Base-by-base conservation (phyloP, 805 yeast genomes). In the Candida sonorensis region DNA sequence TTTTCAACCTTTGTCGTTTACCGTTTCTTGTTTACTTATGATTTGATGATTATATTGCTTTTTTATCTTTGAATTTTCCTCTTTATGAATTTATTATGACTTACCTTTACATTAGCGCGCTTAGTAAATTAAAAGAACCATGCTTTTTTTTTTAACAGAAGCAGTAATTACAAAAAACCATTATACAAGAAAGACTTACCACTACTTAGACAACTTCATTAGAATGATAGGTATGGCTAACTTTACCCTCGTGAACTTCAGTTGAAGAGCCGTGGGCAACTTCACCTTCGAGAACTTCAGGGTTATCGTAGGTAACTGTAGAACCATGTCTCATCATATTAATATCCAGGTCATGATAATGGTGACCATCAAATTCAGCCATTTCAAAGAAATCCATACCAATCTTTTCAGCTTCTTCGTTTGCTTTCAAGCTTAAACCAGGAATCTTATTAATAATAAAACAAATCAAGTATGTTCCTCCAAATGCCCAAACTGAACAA, bases 381-480 rank as follows among this genome's bases (percentile, higher is more conserved):
- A 70, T 66, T 42, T 71, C 75, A 31, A 44, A 61, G 31, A 59
- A 42, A 44, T 71, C 77, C 61, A 70, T 61, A 20, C 77, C 77
- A 62, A 65, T 56, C 26, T 60, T 65, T 49, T 72, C 77, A 15
- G 56, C 72, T 41, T 64, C 73, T 13, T 54, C 63, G 14, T 54
- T 28, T 7, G 64, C 69, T 48, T 70, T 64, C 42, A 72, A 50
- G 35, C 64, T 54, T 33, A 61, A 52, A 4, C 76, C 76, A 9
- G 79, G 78, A 30, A 70, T 68, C 33, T 61, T 53, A 45, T 73
- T 72, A 27, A 73, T 66, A 12, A 64, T 41, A 39, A 64, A 67
- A 40, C 72, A 66, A 34, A 70, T 57, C 1, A 57, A 45, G 34
- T 59, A 48, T 0, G 76, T 68, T 33, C 62, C 59, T 14, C 57